phyloP scores from a whole-genome alignment of 495 filamentous ascomycete genomes.

The Penicillium bovifimosum region DNA sequence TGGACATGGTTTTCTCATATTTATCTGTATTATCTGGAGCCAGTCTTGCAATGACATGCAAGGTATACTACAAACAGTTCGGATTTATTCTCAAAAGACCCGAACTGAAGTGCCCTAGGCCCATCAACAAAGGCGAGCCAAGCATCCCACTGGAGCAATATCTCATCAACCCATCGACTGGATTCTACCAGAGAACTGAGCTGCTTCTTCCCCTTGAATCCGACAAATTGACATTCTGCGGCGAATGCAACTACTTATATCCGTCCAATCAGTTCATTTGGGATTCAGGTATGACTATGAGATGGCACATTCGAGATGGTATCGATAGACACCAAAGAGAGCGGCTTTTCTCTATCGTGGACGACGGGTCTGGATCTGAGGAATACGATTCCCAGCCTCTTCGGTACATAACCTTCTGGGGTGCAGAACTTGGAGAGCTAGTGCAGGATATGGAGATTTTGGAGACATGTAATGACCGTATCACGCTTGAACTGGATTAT shows the following conservation, averaged over 20 bases:
- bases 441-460: too few species aligned
- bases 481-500: too few species aligned
- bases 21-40: neutral
- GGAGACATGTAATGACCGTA: too few species aligned
- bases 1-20: neutral
- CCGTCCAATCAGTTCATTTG: neutral
- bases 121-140: neutral
- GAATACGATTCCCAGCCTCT: too few species aligned
- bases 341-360: neutral
- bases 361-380: too few species aligned
- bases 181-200: neutral
- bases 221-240: neutral
- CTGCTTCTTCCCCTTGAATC: neutral
- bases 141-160: neutral
- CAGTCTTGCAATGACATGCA: neutral
- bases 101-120: neutral
- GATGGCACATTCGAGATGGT: neutral
- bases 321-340: neutral
- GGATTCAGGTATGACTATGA: neutral
- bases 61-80: neutral
- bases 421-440: too few species aligned
- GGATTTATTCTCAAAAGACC: neutral
- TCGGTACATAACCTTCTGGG: too few species aligned
- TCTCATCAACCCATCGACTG: neutral
- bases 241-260: neutral